Conservation (phyloP, 495 filamentous ascomycete species). For the Cudoniella acicularis region DNA sequence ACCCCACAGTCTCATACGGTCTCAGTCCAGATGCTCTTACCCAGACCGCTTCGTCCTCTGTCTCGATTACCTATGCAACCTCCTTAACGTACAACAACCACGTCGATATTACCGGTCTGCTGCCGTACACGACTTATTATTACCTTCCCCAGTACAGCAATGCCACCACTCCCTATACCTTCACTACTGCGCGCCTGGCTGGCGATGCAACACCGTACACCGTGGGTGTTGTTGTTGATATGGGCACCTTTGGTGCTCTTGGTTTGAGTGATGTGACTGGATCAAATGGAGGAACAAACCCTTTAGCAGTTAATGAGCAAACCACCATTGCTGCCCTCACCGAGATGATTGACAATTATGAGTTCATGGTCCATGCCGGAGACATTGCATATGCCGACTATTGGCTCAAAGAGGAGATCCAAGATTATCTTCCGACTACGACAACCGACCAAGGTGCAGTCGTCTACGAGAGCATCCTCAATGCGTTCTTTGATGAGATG, state of each 20-base stretch:
- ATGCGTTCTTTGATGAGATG: conserved; percentile 51
- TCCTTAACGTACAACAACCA: conserved; percentile 50
- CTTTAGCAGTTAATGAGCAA: conserved; percentile 27
- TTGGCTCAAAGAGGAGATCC: conserved; percentile 43
- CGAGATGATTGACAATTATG: conserved; percentile 21
- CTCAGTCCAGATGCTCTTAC: conserved; percentile 25
- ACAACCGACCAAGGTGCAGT: conserved; percentile 37
- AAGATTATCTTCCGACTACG: conserved; percentile 34
- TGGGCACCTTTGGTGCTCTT: conserved; percentile 39
- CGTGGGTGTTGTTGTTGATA: conserved; percentile 46
- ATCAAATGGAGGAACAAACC: conserved; percentile 17
- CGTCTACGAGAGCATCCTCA: conserved; percentile 49
- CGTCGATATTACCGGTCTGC: conserved; percentile 37
- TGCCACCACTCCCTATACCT: conserved; percentile 23
- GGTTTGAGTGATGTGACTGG: conserved; percentile 30
- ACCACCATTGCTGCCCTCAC: conserved; percentile 35
- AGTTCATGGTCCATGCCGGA: conserved; percentile 31
- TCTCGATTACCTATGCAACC: conserved; percentile 43
- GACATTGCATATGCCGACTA: conserved; percentile 50
- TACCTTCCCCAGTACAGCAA: conserved; percentile 36
- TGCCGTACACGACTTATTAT: conserved; percentile 47
- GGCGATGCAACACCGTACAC: conserved; percentile 47
- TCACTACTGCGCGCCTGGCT: conserved; percentile 28
- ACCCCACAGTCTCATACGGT: conserved; percentile 45
- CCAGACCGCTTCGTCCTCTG: conserved; percentile 32